Evolutionary conservation across 208 protist species (phyloP).

Genomic region (Trypanosoma grayi): DNA sequence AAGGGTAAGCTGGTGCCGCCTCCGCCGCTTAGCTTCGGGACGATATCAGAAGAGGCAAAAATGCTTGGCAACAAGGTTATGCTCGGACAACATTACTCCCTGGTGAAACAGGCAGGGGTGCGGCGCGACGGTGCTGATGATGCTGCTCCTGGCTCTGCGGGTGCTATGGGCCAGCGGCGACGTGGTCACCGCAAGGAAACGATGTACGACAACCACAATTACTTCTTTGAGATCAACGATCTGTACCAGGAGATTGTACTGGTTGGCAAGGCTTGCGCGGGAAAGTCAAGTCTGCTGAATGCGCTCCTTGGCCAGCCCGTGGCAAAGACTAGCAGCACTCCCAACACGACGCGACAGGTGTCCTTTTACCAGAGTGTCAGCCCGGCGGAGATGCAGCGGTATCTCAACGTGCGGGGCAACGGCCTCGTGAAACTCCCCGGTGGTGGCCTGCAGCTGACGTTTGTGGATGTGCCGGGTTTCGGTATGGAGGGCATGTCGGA

Average conservation of each 20-base stretch:
- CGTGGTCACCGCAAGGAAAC: slow-evolving; percentile 40
- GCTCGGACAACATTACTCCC: slow-evolving; percentile 65
- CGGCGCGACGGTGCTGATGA: slow-evolving; percentile 29
- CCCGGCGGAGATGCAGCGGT: slow-evolving; percentile 71
- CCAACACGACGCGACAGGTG: slow-evolving; percentile 81
- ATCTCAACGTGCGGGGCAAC: slow-evolving; percentile 61
- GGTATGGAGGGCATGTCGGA: slow-evolving; percentile 91
- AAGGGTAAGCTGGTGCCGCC: slow-evolving; percentile 81
- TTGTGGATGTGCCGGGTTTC: slow-evolving; percentile 91
- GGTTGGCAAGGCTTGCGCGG: slow-evolving; percentile 77
- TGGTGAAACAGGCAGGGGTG: slow-evolving; percentile 67
- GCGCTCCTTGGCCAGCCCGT: slow-evolving; percentile 75
- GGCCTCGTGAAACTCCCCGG: slow-evolving; percentile 85
- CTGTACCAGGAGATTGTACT: slow-evolving; percentile 89
- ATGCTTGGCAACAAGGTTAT: slow-evolving; percentile 69
- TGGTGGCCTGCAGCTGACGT: slow-evolving; percentile 83
- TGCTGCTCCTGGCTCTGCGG: not conserved
- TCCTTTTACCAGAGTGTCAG: slow-evolving; percentile 89
- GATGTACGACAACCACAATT: slow-evolving; percentile 81
- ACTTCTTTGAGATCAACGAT: slow-evolving; percentile 91
- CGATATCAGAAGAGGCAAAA: slow-evolving; percentile 66
- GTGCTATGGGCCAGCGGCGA: not conserved
- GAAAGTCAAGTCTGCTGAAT: slow-evolving; percentile 89
- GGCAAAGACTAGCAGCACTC: slow-evolving; percentile 83
- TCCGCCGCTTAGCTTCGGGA: slow-evolving; percentile 84